phyloP scores from a whole-genome alignment of 1,284 basidiomycete genomes.

The Bjerkandera adusta region DNA sequence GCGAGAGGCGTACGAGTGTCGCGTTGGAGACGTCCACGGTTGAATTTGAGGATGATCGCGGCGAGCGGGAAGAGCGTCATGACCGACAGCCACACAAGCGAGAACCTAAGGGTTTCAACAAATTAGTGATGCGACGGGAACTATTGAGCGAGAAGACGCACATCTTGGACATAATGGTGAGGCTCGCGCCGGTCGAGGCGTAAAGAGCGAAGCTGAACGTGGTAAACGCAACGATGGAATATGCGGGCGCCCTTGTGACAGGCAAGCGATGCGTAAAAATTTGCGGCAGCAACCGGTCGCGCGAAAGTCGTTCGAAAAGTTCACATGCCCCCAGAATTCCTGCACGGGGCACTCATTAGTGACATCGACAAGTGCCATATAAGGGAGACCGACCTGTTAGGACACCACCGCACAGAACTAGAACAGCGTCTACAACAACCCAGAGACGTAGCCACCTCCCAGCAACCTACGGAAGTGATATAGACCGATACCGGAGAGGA shows the following conservation, averaged over 20 bases:
- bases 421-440: conserved; percentile 61
- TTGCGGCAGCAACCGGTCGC: conserved; percentile 57
- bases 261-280: conserved; percentile 49
- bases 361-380: conserved; percentile 3
- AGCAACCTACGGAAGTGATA: conserved; percentile 35
- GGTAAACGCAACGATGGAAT: conserved; percentile 52
- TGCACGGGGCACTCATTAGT: conserved; percentile 18
- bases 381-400: conserved; percentile 46
- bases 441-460: conserved; percentile 59
- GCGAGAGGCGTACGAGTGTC: conserved; percentile 36
- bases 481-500: neutral
- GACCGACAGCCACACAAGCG: conserved; percentile 61
- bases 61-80: conserved; percentile 65
- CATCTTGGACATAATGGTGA: conserved; percentile 59
- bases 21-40: conserved; percentile 56
- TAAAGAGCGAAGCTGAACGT: conserved; percentile 54
- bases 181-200: conserved; percentile 51
- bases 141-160: conserved; percentile 21
- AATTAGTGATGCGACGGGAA: neutral
- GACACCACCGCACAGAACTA: conserved; percentile 69
- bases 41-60: conserved; percentile 59
- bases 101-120: conserved; percentile 41
- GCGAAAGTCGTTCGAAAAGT: conserved; percentile 55
- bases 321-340: conserved; percentile 61
- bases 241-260: conserved; percentile 49